Evolutionary conservation across 1,139 yeast species (phyloP).

Genomic region (Kodamaea plutei): DNA sequence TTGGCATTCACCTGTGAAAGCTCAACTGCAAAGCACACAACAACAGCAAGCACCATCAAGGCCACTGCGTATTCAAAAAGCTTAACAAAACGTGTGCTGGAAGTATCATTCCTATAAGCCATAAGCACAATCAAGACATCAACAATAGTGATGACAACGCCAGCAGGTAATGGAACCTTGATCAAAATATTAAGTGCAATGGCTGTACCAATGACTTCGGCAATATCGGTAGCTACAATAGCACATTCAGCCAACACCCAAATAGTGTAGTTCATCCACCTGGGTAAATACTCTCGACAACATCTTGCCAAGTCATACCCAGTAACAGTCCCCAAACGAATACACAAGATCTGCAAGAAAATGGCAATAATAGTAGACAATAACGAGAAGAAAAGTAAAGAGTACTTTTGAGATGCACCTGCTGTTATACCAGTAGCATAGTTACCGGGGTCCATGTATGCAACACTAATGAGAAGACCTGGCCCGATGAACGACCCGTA

Average conservation of each 20-base stretch:
- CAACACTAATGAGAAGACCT: conserved; percentile 71
- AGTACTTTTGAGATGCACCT: conserved; percentile 63
- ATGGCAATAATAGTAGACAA: conserved; percentile 70
- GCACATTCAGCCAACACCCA: conserved; percentile 77
- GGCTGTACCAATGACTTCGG: conserved; percentile 88
- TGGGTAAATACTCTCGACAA: conserved; percentile 59
- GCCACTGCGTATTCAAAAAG: conserved; percentile 68
- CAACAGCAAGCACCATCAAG: conserved; percentile 61
- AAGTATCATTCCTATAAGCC: conserved; percentile 69
- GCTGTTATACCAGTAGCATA: conserved; percentile 77
- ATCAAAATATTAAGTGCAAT: conserved; percentile 71
- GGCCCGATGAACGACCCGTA: conserved; percentile 69
- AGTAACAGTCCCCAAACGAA: conserved; percentile 75
- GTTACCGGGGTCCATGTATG: conserved; percentile 85
- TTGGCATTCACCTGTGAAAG: conserved; percentile 51
- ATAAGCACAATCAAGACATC: conserved; percentile 72
- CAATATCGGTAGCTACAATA: conserved; percentile 79
- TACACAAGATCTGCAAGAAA: conserved; percentile 66
- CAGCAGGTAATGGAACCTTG: conserved; percentile 71
- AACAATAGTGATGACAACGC: conserved; percentile 64
- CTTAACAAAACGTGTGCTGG: conserved; percentile 59
- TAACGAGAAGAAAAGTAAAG: conserved; percentile 62
- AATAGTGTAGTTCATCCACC: conserved; percentile 50
- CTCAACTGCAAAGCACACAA: conserved; percentile 68
- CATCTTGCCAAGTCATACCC: conserved; percentile 74